Evolutionary conservation across 768 basidiomycete genomes (phyloP), one percentile per base, ranked within the genome.

Genomic region (Trametes elegans): DNA sequence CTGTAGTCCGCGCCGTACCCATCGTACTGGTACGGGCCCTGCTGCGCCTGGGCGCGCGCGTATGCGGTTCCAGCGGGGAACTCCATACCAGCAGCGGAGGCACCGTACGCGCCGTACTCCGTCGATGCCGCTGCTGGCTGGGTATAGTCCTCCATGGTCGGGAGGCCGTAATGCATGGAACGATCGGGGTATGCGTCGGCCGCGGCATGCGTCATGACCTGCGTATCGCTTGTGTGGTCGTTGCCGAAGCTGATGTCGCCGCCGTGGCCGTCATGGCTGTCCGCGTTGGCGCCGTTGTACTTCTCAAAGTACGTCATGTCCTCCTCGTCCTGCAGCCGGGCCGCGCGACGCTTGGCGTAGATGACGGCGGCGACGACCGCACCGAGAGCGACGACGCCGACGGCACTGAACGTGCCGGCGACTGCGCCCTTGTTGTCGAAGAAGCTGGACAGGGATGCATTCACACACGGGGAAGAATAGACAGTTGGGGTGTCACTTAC

Each of bases 371-470:
- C 69, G 19, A 71, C 60, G 44, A 77, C 26, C 18, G 68, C 59
- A 18, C 67, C 71, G 38, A 74, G 11, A 18, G 57, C 67, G 7
- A 75, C 53, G 3, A 81, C 58, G 43, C 73, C 76, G 48, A 74
- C 69, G 52, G 72, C 67, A 35, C 73, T 69, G 55, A 80, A 81
- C 0, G 73, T 74, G 35, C 73, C 76, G 0, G 74, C 79, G 18
- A 79, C 75, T 0, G 76, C 79, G 31, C 71, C 75, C 46, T 72
- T 76, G 59, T 77, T 74, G 41, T 70, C 58, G 59, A 78, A 74
- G 71, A 81, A 81, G 54, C 79, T 80, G 27, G 26, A 48, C 5
- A 26, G n/a, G 36, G 36, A 18, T 24, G 18, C 27, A 23, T 31
- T 28, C 23, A 41, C 24, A 52, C 23, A 39, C 39, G n/a, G 19